These are phyloP conservation scores for Dictyostelium intermedium DNA, from an alignment of 78 protist genomes.

Conservation along the genomic window DNA sequence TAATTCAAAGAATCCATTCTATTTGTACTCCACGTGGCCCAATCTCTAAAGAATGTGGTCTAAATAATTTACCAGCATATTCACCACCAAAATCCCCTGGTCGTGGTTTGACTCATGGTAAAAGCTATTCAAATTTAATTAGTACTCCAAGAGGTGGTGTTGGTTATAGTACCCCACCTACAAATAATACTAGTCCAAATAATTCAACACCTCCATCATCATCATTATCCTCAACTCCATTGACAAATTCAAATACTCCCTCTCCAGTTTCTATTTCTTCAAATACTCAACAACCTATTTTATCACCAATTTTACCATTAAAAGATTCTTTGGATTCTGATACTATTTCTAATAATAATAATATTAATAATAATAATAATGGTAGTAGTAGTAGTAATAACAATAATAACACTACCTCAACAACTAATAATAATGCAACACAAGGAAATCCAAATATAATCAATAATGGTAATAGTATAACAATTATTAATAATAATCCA, in stretches of 20 bases:
- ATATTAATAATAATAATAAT: background rate
- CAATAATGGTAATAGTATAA: background rate
- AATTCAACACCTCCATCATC: background rate
- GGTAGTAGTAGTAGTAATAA: too few species aligned
- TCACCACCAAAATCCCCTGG: slow-evolving; percentile 12
- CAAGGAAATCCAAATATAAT: background rate
- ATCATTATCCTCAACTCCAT: background rate
- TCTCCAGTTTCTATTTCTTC: background rate
- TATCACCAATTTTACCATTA: background rate
- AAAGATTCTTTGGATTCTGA: background rate
- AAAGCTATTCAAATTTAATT: background rate
- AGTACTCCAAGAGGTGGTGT: background rate
- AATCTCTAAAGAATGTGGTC: background rate
- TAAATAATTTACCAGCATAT: background rate
- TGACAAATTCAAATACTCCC: background rate
- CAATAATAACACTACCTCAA: background rate
- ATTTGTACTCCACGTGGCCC: slow-evolving; percentile 30
- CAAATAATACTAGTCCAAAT: background rate
- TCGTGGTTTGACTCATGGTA: background rate
- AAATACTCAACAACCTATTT: background rate
- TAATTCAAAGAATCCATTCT: slow-evolving; percentile 24
- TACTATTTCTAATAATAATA: background rate
- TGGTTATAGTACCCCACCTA: background rate
- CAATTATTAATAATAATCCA: background rate
- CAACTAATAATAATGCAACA: background rate